Conservation (phyloP, 164 flowering plant genomes). For the Chimonanthus praecox region DNA sequence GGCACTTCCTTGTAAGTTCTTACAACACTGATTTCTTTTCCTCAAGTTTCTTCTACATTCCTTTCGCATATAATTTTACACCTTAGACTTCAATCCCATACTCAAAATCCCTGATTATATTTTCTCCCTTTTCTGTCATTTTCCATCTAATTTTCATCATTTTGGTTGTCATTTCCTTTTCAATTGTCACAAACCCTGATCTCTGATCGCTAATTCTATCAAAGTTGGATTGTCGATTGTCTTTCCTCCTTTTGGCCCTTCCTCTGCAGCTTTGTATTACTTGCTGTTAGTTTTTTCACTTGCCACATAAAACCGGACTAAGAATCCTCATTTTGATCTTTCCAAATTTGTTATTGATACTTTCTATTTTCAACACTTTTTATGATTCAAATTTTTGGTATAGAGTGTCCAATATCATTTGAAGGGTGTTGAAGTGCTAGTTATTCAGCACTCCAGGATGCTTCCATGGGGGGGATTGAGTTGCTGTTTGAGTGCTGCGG, state of each 20-base stretch:
- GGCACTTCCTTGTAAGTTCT: background rate
- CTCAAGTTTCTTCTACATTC: background rate
- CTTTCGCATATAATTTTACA: background rate
- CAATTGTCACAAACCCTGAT: background rate
- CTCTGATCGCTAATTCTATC: background rate
- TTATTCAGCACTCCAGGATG: constrained; percentile 31
- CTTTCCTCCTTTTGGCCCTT: background rate
- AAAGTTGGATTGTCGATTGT: background rate
- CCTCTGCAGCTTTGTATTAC: background rate
- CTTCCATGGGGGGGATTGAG: constrained; percentile 86
- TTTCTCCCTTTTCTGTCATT: background rate
- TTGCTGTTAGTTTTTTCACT: background rate
- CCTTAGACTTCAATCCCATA: background rate
- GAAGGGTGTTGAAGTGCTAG: background rate
- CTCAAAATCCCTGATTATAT: background rate
- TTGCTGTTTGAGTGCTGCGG: constrained; percentile 93
- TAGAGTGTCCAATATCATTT: background rate
- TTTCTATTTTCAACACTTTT: background rate
- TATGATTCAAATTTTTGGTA: background rate
- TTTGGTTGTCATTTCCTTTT: background rate
- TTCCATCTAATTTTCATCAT: background rate
- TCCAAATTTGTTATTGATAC: background rate
- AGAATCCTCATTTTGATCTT: background rate
- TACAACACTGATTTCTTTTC: background rate
- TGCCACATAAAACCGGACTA: background rate